Evolutionary conservation across 2,329 filamentous ascomycete species (phyloP).

Genomic region (Cladophialophora carrionii): DNA sequence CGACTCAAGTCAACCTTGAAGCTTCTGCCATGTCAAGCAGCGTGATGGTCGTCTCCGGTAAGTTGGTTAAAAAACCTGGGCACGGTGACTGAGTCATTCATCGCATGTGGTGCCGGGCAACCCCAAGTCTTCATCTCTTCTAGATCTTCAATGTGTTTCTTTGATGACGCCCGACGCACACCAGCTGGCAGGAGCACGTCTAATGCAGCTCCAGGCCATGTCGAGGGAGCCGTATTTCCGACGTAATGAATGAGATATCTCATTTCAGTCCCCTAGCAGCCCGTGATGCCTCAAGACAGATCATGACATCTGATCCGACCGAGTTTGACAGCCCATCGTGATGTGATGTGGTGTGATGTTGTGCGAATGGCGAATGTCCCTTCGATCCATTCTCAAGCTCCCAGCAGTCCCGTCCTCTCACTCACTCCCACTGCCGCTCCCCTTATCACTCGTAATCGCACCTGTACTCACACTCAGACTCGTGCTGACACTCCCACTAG

Average conservation of each 20-base stretch:
- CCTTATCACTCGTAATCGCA: not conserved
- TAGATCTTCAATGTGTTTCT: not conserved
- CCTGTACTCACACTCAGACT: not conserved
- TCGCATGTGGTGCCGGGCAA: not conserved
- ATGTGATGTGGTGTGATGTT: not conserved
- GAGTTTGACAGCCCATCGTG: not conserved
- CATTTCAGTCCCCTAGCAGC: not conserved
- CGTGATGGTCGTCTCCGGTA: not conserved
- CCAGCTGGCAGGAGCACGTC: too few species aligned
- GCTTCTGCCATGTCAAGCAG: not conserved
- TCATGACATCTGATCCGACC: not conserved
- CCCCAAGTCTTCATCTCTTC: not conserved
- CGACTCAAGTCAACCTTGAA: not conserved
- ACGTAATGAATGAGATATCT: not conserved
- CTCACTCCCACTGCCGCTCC: constrained; percentile 1
- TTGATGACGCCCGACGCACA: too few species aligned
- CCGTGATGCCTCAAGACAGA: not conserved
- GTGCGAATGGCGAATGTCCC: not conserved
- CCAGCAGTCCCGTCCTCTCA: not conserved
- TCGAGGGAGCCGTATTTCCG: not conserved
- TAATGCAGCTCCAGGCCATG: not conserved
- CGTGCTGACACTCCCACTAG: constrained; percentile 5
- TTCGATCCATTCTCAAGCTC: not conserved
- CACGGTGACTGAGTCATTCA: not conserved
- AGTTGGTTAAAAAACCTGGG: not conserved